phyloP scores from a whole-genome alignment of 495 filamentous ascomycete species.

The Sordaria brevicollis region DNA sequence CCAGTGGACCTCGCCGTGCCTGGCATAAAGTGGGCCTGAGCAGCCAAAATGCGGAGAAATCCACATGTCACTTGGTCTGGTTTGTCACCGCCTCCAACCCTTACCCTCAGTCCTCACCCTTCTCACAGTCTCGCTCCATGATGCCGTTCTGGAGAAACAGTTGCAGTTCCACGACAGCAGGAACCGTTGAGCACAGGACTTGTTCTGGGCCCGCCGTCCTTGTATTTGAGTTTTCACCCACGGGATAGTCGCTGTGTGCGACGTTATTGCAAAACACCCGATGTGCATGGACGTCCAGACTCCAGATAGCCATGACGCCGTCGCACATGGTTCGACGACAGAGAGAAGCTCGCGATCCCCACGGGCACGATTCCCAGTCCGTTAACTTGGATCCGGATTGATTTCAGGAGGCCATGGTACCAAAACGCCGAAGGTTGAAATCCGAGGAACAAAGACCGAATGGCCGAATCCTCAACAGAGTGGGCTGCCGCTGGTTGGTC shows the following conservation, averaged over 20 bases:
- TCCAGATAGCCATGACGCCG: not conserved
- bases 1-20: not conserved
- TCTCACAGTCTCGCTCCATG: too few species aligned
- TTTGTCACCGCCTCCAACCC: not conserved
- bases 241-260: not conserved
- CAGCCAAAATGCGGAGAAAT: not conserved
- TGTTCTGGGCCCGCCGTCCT: too few species aligned
- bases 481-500: not conserved
- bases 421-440: not conserved
- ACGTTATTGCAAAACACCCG: not conserved
- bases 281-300: not conserved
- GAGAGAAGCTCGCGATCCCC: not conserved
- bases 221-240: too few species aligned
- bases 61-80: not conserved
- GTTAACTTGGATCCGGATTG: not conserved
- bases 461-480: not conserved
- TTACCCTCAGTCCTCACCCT: not conserved
- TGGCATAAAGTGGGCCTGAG: not conserved
- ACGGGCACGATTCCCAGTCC: not conserved
- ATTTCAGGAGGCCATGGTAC: not conserved
- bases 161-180: not conserved
- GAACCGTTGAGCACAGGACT: not conserved
- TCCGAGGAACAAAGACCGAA: not conserved
- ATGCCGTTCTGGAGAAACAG: not conserved
- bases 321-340: not conserved